Conservation (phyloP, 495 filamentous ascomycete genomes). For the Penicillium parvum region DNA sequence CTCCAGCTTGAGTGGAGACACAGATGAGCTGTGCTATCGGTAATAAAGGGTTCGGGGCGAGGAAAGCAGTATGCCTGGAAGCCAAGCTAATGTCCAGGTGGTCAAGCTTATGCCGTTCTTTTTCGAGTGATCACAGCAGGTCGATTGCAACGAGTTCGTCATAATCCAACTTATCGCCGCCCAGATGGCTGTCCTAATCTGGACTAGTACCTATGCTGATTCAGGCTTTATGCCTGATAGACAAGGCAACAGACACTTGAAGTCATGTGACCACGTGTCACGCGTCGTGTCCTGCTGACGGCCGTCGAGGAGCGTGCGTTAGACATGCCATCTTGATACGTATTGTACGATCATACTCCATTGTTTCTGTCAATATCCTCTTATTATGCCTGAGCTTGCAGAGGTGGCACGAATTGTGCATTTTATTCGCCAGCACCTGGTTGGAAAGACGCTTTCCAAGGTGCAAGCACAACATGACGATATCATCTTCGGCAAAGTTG, state of each 20-base stretch:
- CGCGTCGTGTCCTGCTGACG: slow-evolving; percentile 11
- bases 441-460: slow-evolving; percentile 71
- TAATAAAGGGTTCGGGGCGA: background rate
- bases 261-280: slow-evolving; percentile 24
- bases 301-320: too few species aligned
- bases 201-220: slow-evolving; percentile 8
- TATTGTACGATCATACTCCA: background rate
- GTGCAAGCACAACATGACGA: slow-evolving; percentile 70
- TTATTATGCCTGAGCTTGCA: slow-evolving; percentile 72
- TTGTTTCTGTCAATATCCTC: background rate
- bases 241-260: background rate
- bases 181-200: slow-evolving; percentile 6
- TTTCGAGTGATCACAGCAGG: background rate
- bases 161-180: background rate
- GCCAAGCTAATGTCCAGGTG: background rate
- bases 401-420: slow-evolving; percentile 86
- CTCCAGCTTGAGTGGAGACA: slow-evolving; percentile 32
- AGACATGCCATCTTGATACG: too few species aligned
- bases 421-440: slow-evolving; percentile 72
- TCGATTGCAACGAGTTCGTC: background rate
- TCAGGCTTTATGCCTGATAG: too few species aligned
- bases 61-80: background rate
- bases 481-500: slow-evolving; percentile 83
- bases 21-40: background rate
- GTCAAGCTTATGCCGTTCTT: background rate